phyloP scores from a whole-genome alignment of 441 rosid species.

The Arabidopsis hybrid region DNA sequence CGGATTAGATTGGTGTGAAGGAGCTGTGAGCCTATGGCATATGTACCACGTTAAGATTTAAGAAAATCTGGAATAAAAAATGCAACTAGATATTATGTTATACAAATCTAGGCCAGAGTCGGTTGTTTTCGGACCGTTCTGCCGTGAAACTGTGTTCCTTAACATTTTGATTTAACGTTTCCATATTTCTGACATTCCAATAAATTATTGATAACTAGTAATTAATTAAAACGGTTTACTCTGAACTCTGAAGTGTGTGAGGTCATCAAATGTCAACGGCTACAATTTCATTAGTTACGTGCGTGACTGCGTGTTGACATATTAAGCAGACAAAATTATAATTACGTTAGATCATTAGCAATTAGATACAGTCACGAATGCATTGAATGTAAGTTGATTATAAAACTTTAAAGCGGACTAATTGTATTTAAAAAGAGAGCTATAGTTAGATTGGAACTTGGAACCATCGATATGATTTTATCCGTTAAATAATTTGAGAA shows the following conservation, averaged over 20 bases:
- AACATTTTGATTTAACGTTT: constrained; percentile 14
- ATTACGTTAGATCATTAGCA: not conserved
- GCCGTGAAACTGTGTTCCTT: constrained; percentile 4
- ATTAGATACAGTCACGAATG: not conserved
- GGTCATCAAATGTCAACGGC: constrained; percentile 28
- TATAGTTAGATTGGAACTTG: not conserved
- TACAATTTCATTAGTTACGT: not conserved
- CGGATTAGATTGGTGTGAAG: not conserved
- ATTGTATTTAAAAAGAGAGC: no score
- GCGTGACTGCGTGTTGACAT: not conserved
- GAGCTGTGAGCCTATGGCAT: not conserved
- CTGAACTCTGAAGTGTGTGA: not conserved
- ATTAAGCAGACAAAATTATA: not conserved
- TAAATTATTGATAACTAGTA: not conserved
- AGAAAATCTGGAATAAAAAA: not conserved
- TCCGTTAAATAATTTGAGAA: not conserved
- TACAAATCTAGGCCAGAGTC: constrained; percentile 26
- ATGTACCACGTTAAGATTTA: not conserved
- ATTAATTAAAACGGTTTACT: not conserved
- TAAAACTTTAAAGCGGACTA: no score
- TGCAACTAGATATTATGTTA: constrained; percentile 2
- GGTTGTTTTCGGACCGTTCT: constrained; percentile 40
- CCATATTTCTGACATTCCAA: not conserved
- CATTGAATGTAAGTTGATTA: not conserved
- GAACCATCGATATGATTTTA: not conserved